Evolutionary conservation across 1,284 basidiomycete genomes (phyloP), one percentile per base, ranked within the genome.

Genomic region (Amylostereum areolatum): DNA sequence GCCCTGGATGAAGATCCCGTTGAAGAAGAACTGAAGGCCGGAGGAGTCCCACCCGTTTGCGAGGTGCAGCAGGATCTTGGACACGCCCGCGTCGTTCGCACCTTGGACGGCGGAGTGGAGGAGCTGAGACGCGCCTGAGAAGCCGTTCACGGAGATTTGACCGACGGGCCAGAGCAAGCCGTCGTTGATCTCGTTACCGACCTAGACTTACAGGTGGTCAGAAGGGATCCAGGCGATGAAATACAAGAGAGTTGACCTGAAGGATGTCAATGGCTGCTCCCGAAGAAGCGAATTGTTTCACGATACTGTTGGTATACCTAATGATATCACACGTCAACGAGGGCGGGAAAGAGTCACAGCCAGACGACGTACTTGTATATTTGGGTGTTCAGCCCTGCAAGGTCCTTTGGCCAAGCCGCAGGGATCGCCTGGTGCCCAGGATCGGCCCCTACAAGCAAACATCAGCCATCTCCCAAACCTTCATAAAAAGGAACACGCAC

Each of bases 151-250:
- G 25, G 77, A 80, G 50, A 80, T 80, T 36, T 68, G 64, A 33
- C 80, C 81, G 24, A 72, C 67, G 1, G 81, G 82, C 79, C 78
- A 84, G 24, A 84, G 72, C 32, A 84, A 63, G 7, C 81, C 81
- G 55, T 76, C 69, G 62, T 80, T 81, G 55, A 81, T 82, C 62
- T 83, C 79, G 55, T 83, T 81, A 11, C 80, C 79, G 54, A 81
- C 72, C 74, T 81, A 59, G 12, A 49, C 37, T 30, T 51, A 48
- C 11, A 10, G 25, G n/a, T 46, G 7, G 31, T 12, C 31, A 7
- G 45, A 31, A 27, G 29, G 33, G 34, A 46, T 12, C 28, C 10
- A 31, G 25, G 24, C 5, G 11, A 11, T n/a, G 34, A 28, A 39
- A 45, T 27, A 44, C 24, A 11, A 32, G 42, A 3, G 47, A 47